A percentile compares a stretch with the other conserved stretches of the same genome.
Evolutionary conservation across 371 early-diverging fungal genomes (phyloP).

Genomic region (Polyrhizophydium stewartii): DNA sequence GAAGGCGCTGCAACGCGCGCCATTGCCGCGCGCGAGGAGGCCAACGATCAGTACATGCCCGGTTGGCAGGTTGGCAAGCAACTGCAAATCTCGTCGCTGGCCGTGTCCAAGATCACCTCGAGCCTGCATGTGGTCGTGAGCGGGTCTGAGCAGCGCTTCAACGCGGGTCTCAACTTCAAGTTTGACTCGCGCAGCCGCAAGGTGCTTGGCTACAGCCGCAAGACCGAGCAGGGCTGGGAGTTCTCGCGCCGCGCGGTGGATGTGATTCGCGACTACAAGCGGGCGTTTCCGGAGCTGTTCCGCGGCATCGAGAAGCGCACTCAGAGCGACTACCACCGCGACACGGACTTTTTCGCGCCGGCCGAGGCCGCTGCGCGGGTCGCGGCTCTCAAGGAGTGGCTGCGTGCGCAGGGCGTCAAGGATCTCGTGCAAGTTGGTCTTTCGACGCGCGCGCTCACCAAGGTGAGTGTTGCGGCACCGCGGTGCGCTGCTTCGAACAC

Average conservation of each 20-base stretch:
- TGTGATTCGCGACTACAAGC: conserved; percentile 65
- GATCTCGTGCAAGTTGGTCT: conserved; percentile 66
- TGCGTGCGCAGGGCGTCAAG: conserved; percentile 53
- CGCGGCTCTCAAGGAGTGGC: conserved; percentile 60
- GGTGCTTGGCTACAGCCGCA: conserved; percentile 81
- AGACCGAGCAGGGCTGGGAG: conserved; percentile 77
- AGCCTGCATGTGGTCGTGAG: conserved; percentile 63
- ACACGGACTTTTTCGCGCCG: conserved; percentile 53
- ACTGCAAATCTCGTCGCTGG: conserved; percentile 55
- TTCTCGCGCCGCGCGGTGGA: conserved; percentile 72
- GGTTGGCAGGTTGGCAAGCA: conserved; percentile 60
- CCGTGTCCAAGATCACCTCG: conserved; percentile 80
- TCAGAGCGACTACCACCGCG: conserved; percentile 45
- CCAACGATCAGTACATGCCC: conserved; percentile 52
- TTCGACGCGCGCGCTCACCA: conserved; percentile 61
- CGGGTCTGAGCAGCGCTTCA: conserved; percentile 51
- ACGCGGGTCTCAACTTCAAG: conserved; percentile 85
- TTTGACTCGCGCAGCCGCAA: conserved; percentile 82
- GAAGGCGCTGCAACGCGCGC: no score
- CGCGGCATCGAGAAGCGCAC: conserved; percentile 47
- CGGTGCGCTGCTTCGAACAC: no score
- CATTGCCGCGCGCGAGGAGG: conserved; percentile 40
- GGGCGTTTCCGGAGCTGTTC: conserved; percentile 60
- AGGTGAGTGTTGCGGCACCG: conserved; percentile 26
- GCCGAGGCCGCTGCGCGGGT: conserved; percentile 40